Base-by-base conservation (phyloP, 257 asterid genomes). In the Forsythia viridissima region DNA sequence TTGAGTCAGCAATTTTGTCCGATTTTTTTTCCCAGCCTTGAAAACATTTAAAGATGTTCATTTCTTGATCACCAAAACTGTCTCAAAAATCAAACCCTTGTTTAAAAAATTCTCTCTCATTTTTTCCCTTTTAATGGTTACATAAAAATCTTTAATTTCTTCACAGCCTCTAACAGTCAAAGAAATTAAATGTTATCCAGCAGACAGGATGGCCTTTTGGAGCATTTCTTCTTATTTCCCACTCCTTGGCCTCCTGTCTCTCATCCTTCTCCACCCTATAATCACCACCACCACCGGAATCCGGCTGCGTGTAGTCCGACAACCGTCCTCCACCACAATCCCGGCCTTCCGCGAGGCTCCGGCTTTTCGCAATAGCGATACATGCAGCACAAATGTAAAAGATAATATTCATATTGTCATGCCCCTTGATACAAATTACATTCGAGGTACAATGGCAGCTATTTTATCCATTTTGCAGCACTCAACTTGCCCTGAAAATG, bases 221-320 rank as follows among this genome's bases (percentile, higher is more conserved):
- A 89, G 87, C 78, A 70, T 74, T 67, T 82, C 80, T 15, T 68
- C 84, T 78, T 77, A 55, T 77, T 63, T 78, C 78, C 82, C 85
- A 75, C 88, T 88, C 83, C 72, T 88, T 2, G 95, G 96, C 96
- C 96, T 94, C 91, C 95, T 94, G 92, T 91, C 96, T 79, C 84
- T 88, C 88, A 78, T 87, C 90, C 84, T 88, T 83, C 79, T 82
- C 61, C 90, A 80, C 63, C 85, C 86, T 70, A 24, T 79, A 42
- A 63, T 82, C 68, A 59, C 85, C 82, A 46, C 81, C 75, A 20
- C 87, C 77, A 2, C 80, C 15, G 87, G 85, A 80, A 90, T 86
- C 72, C 97, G 92, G 51, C 80, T 88, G 80, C 88, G 82, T 59
- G 63, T 82, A 66, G 30, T 74, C 74, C 89, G 73, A 39, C 79